Conservation (phyloP, 805 yeast species). For the Yamadazyma paraphyllophila region DNA sequence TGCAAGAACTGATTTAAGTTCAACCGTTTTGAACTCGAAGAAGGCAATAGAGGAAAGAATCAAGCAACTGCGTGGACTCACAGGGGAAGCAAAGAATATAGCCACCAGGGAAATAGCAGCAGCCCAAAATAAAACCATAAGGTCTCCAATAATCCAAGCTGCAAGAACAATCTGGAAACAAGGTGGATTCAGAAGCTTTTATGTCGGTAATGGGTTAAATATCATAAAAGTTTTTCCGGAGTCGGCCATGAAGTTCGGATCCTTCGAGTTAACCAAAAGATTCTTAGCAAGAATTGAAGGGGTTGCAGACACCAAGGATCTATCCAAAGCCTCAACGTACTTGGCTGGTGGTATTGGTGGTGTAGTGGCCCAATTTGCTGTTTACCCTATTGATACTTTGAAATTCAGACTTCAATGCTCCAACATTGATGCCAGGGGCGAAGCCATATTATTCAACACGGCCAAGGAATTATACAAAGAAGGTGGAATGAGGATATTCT, state of each 20-base stretch:
- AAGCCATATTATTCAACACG: conserved; percentile 49
- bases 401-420: conserved; percentile 95
- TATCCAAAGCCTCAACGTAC: conserved; percentile 78
- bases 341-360: conserved; percentile 97
- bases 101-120: conserved; percentile 10
- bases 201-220: conserved; percentile 93
- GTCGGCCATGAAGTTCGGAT: conserved; percentile 95
- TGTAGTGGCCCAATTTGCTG: conserved; percentile 86
- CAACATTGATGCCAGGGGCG: conserved; percentile 66
- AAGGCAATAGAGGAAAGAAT: conserved; percentile 26
- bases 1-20: conserved; percentile 80
- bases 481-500: conserved; percentile 78
- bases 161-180: conserved; percentile 76
- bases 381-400: conserved; percentile 92
- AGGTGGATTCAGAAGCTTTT: conserved; percentile 85
- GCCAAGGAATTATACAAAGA: conserved; percentile 74
- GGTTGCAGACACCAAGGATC: conserved; percentile 60
- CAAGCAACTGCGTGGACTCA: not conserved
- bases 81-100: conserved; percentile 3
- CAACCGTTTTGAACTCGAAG: conserved; percentile 63
- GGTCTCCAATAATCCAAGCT: conserved; percentile 79
- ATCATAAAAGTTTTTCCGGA: conserved; percentile 95
- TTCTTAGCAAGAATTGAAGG: conserved; percentile 75
- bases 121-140: conserved; percentile 39
- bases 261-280: conserved; percentile 84